phyloP scores from a whole-genome alignment of 805 yeast species.

The Yarrowia yakushimensis region DNA sequence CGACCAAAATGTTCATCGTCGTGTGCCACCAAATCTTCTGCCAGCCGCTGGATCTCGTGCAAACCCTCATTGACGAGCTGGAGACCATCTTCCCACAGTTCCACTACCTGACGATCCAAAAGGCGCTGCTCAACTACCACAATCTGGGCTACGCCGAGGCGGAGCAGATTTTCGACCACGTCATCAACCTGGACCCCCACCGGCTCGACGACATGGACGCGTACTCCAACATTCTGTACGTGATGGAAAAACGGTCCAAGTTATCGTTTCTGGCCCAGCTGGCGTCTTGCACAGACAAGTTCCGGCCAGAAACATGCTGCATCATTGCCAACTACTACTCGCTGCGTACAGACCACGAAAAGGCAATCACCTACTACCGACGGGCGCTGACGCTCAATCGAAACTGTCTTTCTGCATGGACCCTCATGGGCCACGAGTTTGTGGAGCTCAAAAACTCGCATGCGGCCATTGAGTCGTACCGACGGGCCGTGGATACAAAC shows the following conservation, averaged over 20 bases:
- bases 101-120: slow-evolving; percentile 70
- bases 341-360: slow-evolving; percentile 87
- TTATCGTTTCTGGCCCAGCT: slow-evolving; percentile 82
- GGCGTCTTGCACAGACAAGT: slow-evolving; percentile 75
- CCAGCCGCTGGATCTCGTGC: slow-evolving; percentile 49
- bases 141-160: slow-evolving; percentile 81
- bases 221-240: slow-evolving; percentile 91
- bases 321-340: slow-evolving; percentile 92
- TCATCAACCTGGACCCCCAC: slow-evolving; percentile 72
- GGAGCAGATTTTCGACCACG: slow-evolving; percentile 71
- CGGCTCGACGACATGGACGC: slow-evolving; percentile 88
- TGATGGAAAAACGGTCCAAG: slow-evolving; percentile 83
- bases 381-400: slow-evolving; percentile 81
- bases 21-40: slow-evolving; percentile 50
- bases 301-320: slow-evolving; percentile 92
- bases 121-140: slow-evolving; percentile 77
- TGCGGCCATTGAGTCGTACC: slow-evolving; percentile 93
- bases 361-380: slow-evolving; percentile 87
- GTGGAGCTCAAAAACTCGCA: slow-evolving; percentile 94
- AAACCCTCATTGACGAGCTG: slow-evolving; percentile 49
- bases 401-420: slow-evolving; percentile 88
- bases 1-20: slow-evolving; percentile 60
- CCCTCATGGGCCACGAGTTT: slow-evolving; percentile 97
- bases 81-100: slow-evolving; percentile 64
- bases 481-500: slow-evolving; percentile 89